Base-by-base conservation (phyloP, 495 filamentous ascomycete genomes). In the Filosporella fistucella region DNA sequence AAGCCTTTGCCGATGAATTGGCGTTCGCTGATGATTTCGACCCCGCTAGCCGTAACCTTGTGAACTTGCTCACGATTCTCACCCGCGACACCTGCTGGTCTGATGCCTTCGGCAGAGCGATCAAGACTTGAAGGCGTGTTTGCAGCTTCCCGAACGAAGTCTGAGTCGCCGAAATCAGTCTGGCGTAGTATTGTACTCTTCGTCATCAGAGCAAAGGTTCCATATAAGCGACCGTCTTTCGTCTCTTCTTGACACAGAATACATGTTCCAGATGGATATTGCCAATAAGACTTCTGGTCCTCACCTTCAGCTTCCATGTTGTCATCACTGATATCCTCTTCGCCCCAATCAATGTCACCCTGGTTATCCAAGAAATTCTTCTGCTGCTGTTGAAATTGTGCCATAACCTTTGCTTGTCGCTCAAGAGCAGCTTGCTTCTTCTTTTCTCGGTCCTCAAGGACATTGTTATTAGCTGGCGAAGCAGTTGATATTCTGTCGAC, bases 191-290 rank as follows among this genome's bases (percentile, higher is more conserved):
- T 87, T 35, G 77, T 83, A 66, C 89, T 99, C 52, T 95, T 81
- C 18, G 83, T 88, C 35, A 99, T 76, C 59, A 91, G 76, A 5
- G 86, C 89, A 64, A 97, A 95, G 0, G 91, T 93, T 39, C 93
- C 93, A 63, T 90, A 96, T 4, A 96, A 76, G 14, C 85, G 78
- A 2, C 84, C 81, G 49, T 96, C 91, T 47, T 88, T 89, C 16
- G 90, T 91, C 51, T 96, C 90, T 64, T 97, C 93, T 63, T 97
- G 93, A 60, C 93, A 99, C 11, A 96, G 67, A 55, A 97, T 95
- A 61, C 93, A 99, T 14, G 88, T 94, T 18, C 91, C 93, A 24
- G 80, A 78, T n/a, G 93, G 94, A 60, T 89, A 99, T 59, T 89
- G 93, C 85, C 90, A 94, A 35, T 78, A 75, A 54, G 91, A 88